Evolutionary conservation across 345 rosid species (phyloP).

Genomic region (Camelina neglecta): DNA sequence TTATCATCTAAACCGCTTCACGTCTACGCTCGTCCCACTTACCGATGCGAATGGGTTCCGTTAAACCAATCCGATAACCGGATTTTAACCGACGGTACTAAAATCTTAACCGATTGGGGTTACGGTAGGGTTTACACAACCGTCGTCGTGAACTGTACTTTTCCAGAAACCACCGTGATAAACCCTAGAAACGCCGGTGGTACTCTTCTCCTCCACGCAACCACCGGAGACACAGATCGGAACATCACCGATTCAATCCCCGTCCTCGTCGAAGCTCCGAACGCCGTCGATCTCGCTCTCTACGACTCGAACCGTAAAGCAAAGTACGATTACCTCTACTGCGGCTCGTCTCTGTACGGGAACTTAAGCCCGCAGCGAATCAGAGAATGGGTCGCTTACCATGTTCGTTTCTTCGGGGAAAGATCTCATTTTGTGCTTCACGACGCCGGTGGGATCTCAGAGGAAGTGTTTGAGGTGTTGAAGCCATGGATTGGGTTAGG

Average conservation of each 20-base stretch:
- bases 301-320: conserved; percentile 49
- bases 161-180: conserved; percentile 48
- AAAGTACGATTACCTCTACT: conserved; percentile 77
- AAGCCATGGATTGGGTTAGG: conserved; percentile 95
- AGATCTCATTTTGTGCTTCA: conserved; percentile 82
- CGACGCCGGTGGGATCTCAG: conserved; percentile 85
- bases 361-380: conserved; percentile 77
- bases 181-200: conserved; percentile 77
- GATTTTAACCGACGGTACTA: conserved; percentile 49
- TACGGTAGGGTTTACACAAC: conserved; percentile 90
- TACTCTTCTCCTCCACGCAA: conserved; percentile 59
- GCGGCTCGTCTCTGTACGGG: conserved; percentile 85
- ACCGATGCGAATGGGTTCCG: conserved; percentile 77
- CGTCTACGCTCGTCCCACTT: conserved; percentile 65
- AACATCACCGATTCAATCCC: conserved; percentile 70
- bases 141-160: conserved; percentile 88
- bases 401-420: conserved; percentile 71
- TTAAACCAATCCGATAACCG: conserved; percentile 38
- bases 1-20: conserved; percentile 88
- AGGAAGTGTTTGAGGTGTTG: conserved; percentile 76
- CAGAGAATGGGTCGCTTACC: conserved; percentile 91
- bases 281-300: conserved; percentile 45
- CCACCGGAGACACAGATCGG: conserved; percentile 64
- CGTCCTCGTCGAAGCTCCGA: conserved; percentile 53
- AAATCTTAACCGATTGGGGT: conserved; percentile 95